Conservation (phyloP, 257 asterid species). For the Nicotiana sylvestris region DNA sequence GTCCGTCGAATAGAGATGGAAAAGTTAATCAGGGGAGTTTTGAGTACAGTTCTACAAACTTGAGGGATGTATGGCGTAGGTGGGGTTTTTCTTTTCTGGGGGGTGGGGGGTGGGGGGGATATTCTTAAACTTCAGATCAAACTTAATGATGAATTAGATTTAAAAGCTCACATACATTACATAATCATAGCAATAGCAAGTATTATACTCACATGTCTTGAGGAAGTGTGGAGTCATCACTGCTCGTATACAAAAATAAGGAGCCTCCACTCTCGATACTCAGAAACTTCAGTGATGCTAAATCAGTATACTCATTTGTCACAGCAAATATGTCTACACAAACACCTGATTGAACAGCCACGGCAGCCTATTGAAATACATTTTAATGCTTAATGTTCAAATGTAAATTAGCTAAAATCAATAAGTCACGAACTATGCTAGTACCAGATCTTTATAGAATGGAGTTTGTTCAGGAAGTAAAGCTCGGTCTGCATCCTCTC, state of each 20-base stretch:
- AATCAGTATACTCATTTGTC: conserved; percentile 95
- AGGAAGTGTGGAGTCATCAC: conserved; percentile 98
- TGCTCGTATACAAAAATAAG: conserved; percentile 78
- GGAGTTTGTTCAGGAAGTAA: conserved; percentile 98
- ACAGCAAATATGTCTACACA: conserved; percentile 97
- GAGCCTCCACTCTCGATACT: conserved; percentile 99
- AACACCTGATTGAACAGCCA: conserved; percentile 98
- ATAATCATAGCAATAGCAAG: conserved; percentile 2
- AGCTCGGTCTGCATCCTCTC: conserved; percentile 99
- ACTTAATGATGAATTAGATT: not conserved
- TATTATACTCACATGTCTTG: conserved; percentile 87
- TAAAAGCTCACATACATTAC: not conserved
- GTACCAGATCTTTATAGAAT: conserved; percentile 93
- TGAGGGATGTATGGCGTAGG: not conserved
- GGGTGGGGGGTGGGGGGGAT: too few relatives aligned
- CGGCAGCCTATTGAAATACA: conserved; percentile 78
- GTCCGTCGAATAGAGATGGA: not conserved
- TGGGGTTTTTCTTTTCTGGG: not conserved
- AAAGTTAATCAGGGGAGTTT: not conserved
- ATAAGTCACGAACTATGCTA: conserved; percentile 14
- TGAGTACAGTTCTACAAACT: not conserved
- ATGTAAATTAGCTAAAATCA: conserved; percentile 17
- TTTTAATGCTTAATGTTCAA: conserved; percentile 27
- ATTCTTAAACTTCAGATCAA: not conserved
- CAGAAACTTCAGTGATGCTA: conserved; percentile 93